These are phyloP conservation scores for Phytopythium helicoides DNA, from an alignment of 352 stramenopile genomes.

Conservation along the genomic window DNA sequence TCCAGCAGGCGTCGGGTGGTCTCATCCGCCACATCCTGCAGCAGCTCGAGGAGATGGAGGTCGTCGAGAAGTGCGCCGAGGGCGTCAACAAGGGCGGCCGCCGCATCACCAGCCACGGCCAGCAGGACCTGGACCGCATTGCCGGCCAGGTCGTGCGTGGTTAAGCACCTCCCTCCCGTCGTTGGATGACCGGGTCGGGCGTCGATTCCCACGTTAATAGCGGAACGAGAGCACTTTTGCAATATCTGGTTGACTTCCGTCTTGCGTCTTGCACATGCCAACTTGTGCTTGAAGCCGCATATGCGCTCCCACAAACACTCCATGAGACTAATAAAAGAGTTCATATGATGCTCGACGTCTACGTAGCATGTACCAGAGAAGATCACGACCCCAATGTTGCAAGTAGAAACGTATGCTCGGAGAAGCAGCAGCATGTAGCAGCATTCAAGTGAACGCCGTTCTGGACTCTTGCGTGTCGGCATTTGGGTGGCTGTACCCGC, in stretches of 20 bases:
- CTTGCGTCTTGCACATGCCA: too few relatives aligned
- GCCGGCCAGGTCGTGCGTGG: conserved; percentile 91
- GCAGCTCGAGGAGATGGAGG: conserved; percentile 98
- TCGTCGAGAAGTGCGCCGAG: conserved; percentile 94
- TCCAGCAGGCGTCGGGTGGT: conserved; percentile 94
- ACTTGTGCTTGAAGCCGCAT: too few relatives aligned
- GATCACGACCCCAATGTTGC: too few relatives aligned
- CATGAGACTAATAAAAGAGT: too few relatives aligned
- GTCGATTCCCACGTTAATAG: conserved; percentile 2
- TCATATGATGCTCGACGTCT: too few relatives aligned
- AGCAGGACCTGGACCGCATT: conserved; percentile 99
- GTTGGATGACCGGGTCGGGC: neutral
- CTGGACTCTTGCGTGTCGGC: too few relatives aligned
- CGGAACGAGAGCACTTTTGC: conserved; percentile 6
- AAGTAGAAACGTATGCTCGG: too few relatives aligned
- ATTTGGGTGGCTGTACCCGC: too few relatives aligned
- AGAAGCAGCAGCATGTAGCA: too few relatives aligned
- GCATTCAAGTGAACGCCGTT: too few relatives aligned
- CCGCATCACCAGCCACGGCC: conserved; percentile 95
- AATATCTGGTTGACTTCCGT: conserved; percentile 6
- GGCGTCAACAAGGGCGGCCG: conserved; percentile 93
- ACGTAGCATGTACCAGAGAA: too few relatives aligned
- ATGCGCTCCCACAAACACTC: too few relatives aligned
- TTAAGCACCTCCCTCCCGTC: conserved; percentile 29
- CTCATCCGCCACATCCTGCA: conserved; percentile 98